Conservation (phyloP, 768 basidiomycete species). For the Symmetrospora coprosmae region DNA sequence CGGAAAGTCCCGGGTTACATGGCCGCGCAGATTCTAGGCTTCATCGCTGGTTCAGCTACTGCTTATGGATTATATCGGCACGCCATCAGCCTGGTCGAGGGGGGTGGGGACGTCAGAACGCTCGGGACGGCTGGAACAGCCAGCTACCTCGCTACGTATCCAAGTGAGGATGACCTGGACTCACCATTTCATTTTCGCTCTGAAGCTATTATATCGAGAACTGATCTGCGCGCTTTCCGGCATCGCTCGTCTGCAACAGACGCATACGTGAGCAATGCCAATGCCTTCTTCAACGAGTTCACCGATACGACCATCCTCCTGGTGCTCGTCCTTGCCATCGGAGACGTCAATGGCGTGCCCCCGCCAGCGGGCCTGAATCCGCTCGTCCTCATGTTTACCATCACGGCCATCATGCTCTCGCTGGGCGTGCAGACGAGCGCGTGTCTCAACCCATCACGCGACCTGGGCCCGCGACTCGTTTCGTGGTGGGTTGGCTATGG, state of each 20-base stretch:
- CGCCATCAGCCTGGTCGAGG: conserved; percentile 1
- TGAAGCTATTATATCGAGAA: neutral
- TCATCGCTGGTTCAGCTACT: neutral
- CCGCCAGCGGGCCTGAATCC: neutral
- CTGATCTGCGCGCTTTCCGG: too few species aligned
- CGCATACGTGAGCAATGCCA: neutral
- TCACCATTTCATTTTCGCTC: too few species aligned
- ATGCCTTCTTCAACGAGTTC: conserved; percentile 11
- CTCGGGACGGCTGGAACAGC: neutral
- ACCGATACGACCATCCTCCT: neutral
- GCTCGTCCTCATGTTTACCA: conserved; percentile 3
- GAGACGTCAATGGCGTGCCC: conserved; percentile 1
- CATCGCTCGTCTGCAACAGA: too few species aligned
- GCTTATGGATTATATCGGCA: neutral
- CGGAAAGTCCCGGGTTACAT: conserved; percentile 2
- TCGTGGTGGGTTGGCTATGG: conserved; percentile 10
- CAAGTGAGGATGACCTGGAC: neutral
- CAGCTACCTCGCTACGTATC: conserved; percentile 6
- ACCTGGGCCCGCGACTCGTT: conserved; percentile 9
- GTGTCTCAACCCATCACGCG: conserved; percentile 13
- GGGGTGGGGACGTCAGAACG: neutral
- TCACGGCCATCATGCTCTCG: neutral
- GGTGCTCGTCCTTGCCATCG: conserved; percentile 2
- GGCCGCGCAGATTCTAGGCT: conserved; percentile 3
- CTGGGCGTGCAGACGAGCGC: conserved; percentile 7